Evolutionary conservation across 164 flowering plant species (phyloP), one percentile per base, ranked within the genome.

Genomic region (Santalum album): DNA sequence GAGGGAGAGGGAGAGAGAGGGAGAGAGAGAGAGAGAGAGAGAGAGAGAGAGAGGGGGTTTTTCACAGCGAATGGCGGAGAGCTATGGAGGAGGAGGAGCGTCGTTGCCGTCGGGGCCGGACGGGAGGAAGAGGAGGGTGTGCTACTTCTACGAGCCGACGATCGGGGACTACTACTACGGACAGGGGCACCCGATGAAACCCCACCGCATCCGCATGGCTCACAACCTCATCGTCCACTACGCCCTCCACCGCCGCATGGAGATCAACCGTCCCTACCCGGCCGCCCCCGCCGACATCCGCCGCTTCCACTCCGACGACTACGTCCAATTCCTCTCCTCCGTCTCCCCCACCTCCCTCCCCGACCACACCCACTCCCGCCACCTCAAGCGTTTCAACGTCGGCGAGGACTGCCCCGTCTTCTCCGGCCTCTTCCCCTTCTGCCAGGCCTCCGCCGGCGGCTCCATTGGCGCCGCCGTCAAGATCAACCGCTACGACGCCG

Each of bases 141-240:
- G 61, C n/a, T 75, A 75, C 39, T 75, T 75, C 65, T 75, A 75
- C 43, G 79, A 75, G 51, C 79, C 79, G 10, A 73, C 72, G 61
- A 68, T 72, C 20, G 79, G 79, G 1, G 72, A 75, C 61, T 75
- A 75, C 61, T 75, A 75, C 49, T 75, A 75, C 48, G 79, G 79
- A 12, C 79, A 75, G 21, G 79, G 79, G 27, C 79, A 75, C 50
- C 79, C 79, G 4, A 75, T 75, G 79, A 75, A 75, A 61, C 76
- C 79, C 73, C 76, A 75, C 54, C 65, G 72, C 36, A 75, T 75
- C 74, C 71, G 69, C 53, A 46, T 46, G 50, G 25, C 50, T 12
- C 50, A 46, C 50, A 46, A 19, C 50, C 50, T 46, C 14, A 14
- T 46, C 11, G 50, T 46, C 50, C 50, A 46, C 50, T 46, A 46